phyloP scores from a whole-genome alignment of 108 stramenopile genomes.

The Fragilaria radians region DNA sequence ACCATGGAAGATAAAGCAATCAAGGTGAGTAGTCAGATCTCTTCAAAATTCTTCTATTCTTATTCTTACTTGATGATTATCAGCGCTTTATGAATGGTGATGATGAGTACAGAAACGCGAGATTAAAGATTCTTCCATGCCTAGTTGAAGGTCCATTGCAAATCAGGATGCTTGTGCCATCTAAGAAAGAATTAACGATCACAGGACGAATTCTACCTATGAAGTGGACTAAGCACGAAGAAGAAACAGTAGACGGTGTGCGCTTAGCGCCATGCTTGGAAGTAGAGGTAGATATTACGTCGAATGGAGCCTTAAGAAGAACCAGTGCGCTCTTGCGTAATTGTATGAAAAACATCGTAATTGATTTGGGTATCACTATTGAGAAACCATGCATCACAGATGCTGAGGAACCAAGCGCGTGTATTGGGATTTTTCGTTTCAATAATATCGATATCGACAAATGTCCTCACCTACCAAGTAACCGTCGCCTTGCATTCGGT shows the following conservation, averaged over 20 bases:
- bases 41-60: neutral
- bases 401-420: conserved; percentile 32
- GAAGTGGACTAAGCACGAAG: conserved; percentile 21
- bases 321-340: conserved; percentile 37
- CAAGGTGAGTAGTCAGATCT: conserved; percentile 24
- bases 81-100: conserved; percentile 42
- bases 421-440: conserved; percentile 48
- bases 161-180: conserved; percentile 36
- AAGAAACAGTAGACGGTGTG: conserved; percentile 16
- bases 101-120: conserved; percentile 32
- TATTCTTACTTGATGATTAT: neutral
- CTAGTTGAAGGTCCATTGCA: conserved; percentile 48
- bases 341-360: conserved; percentile 25
- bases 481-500: neutral
- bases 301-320: conserved; percentile 32
- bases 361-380: conserved; percentile 44
- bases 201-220: conserved; percentile 16
- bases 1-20: conserved; percentile 37
- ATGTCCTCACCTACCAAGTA: conserved; percentile 21
- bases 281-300: conserved; percentile 36
- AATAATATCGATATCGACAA: conserved; percentile 41
- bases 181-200: conserved; percentile 27
- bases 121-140: conserved; percentile 33
- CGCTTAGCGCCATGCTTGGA: conserved; percentile 23
- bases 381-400: conserved; percentile 16